Percentiles rank a stretch among this genome's conserved stretches.
These are phyloP conservation scores for Solanum peruvianum DNA, from an alignment of 257 asterid genomes.

Conservation along the genomic window DNA sequence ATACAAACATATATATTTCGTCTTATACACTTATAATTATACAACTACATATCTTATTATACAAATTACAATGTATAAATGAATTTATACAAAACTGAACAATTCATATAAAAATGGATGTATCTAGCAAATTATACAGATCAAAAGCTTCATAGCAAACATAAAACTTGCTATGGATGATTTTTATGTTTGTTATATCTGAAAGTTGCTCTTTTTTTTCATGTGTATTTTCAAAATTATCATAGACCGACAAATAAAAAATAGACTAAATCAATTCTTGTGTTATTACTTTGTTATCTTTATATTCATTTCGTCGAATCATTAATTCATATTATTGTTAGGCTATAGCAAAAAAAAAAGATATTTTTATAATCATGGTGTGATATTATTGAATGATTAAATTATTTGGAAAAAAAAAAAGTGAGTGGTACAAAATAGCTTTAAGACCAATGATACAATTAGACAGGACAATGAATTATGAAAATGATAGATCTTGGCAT, in stretches of 20 bases:
- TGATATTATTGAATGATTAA: not conserved
- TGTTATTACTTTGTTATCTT: not conserved
- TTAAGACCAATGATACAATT: not conserved
- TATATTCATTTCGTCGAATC: not conserved
- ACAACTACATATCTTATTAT: no score
- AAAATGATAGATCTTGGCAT: not conserved
- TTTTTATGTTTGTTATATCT: no score
- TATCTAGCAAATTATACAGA: no score
- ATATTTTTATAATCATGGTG: not conserved
- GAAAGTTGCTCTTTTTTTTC: not conserved
- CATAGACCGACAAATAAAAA: rapidly evolving
- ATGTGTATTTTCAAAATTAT: not conserved
- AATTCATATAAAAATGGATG: no score
- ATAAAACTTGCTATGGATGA: no score
- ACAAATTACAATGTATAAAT: no score
- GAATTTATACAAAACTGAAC: no score
- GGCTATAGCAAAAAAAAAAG: not conserved
- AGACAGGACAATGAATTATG: not conserved
- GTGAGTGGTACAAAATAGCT: not conserved
- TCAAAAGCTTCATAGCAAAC: no score
- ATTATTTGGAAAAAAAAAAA: not conserved
- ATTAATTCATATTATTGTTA: not conserved
- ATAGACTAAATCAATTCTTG: not conserved
- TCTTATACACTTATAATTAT: no score
- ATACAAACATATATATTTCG: no score